phyloP scores from a whole-genome alignment of 1,139 yeast species.

The Hemisphaericaspora xylofermentans region DNA sequence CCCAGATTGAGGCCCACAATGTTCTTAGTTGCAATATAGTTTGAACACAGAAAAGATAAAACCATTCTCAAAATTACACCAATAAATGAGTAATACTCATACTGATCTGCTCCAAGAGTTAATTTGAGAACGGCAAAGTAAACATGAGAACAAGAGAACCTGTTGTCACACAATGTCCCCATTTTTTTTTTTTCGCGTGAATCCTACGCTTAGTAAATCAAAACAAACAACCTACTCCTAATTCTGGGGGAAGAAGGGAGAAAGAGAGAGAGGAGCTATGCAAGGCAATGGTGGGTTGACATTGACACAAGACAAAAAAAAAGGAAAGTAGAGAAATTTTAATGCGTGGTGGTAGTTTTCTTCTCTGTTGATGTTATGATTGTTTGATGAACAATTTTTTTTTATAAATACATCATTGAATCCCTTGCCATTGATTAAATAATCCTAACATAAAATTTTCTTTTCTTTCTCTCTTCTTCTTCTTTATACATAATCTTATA shows the following conservation, averaged over 20 bases:
- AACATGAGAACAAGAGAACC: background rate
- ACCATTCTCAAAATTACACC: conserved; percentile 3
- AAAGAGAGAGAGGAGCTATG: no score
- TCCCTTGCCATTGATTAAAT: background rate
- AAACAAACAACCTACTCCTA: no score
- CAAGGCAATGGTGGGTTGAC: no score
- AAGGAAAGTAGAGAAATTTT: no score
- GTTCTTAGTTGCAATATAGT: background rate
- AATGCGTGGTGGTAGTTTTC: no score
- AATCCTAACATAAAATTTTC: background rate
- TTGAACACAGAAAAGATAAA: no score
- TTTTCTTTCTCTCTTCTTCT: conserved; percentile 12
- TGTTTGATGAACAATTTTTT: no score
- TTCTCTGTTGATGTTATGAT: no score
- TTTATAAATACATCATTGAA: conserved; percentile 5
- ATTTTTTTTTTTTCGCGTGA: conserved; percentile 1
- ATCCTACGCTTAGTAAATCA: background rate
- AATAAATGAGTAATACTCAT: background rate
- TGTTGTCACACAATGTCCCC: background rate
- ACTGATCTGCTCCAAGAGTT: background rate
- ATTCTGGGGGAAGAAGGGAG: no score
- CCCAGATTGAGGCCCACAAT: no score
- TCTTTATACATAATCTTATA: conserved; percentile 12
- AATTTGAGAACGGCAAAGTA: conserved; percentile 3
- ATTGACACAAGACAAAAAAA: no score